Percentiles rank a stretch among this genome's conserved stretches.
Conservation (phyloP, 139 green algal genomes). For the Picochlorum sp. region DNA sequence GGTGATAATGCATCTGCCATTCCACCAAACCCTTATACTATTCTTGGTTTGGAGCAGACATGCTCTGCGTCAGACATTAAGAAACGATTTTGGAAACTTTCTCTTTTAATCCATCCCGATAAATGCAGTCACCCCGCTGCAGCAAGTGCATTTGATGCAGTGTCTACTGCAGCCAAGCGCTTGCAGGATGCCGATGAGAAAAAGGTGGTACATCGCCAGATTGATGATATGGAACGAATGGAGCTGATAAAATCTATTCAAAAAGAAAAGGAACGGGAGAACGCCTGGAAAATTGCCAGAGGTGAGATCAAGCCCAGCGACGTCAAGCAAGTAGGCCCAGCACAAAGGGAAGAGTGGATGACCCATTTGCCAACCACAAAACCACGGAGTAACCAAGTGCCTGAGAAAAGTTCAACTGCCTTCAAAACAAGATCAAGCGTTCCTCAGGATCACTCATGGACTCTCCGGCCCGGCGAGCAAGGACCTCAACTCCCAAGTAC, state of each 20-base stretch:
- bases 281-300: constrained; percentile 27
- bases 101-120: constrained; percentile 82
- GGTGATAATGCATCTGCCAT: constrained; percentile 6
- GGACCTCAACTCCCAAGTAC: constrained; percentile 13
- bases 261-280: constrained; percentile 34
- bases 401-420: neutral
- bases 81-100: constrained; percentile 69
- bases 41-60: constrained; percentile 49
- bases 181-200: constrained; percentile 45
- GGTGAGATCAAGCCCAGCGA: constrained; percentile 43
- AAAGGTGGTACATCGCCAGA: constrained; percentile 19
- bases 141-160: constrained; percentile 64
- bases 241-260: constrained; percentile 35
- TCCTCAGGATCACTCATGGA: constrained; percentile 61
- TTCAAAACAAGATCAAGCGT: constrained; percentile 7
- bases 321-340: constrained; percentile 33
- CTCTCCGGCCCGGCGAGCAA: constrained; percentile 49
- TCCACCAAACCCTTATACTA: constrained; percentile 45
- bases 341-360: constrained; percentile 65
- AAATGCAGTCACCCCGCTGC: constrained; percentile 79
- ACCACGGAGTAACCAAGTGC: neutral
- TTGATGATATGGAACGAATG: constrained; percentile 14
- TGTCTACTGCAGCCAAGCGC: constrained; percentile 47
- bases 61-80: constrained; percentile 41
- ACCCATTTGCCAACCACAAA: constrained; percentile 59